Evolutionary conservation across 805 yeast genomes (phyloP).

Genomic region (Metschnikowia santaceciliae): DNA sequence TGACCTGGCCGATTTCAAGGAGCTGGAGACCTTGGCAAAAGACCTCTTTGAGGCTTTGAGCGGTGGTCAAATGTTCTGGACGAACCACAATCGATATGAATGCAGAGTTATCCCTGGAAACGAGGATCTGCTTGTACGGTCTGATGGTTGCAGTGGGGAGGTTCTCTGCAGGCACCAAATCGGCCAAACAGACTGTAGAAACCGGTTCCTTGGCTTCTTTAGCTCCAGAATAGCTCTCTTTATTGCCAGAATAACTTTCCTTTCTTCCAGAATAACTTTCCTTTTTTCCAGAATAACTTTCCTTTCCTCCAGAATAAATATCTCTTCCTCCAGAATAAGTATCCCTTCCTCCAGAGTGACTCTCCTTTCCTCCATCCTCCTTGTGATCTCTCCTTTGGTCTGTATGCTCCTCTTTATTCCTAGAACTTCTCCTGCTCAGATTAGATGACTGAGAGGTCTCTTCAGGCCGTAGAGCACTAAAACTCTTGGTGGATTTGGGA

Average conservation of each 20-base stretch:
- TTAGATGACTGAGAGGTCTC: neutral
- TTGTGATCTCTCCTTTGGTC: no score
- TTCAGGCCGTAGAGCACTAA: conserved; percentile 1
- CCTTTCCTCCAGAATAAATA: no score
- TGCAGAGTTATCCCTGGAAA: conserved; percentile 57
- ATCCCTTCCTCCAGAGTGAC: no score
- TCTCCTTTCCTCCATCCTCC: no score
- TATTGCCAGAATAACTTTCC: no score
- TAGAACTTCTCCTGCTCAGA: neutral
- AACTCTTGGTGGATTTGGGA: conserved; percentile 12
- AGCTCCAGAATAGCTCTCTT: no score
- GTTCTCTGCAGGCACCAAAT: neutral
- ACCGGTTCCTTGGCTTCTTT: no score
- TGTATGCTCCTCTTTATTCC: neutral
- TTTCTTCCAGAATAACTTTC: no score
- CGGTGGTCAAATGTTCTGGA: conserved; percentile 16
- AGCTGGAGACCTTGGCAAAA: conserved; percentile 37
- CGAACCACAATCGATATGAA: conserved; percentile 48
- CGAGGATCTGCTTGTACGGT: conserved; percentile 39
- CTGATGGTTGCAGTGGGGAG: neutral
- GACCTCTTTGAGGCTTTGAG: conserved; percentile 32
- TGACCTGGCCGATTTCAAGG: conserved; percentile 27
- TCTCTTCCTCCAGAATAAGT: no score
- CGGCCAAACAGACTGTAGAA: neutral
- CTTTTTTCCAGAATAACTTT: no score